These are phyloP conservation scores for Talaromyces rugulosus DNA, from an alignment of 2,329 filamentous ascomycete species.

Conservation along the genomic window DNA sequence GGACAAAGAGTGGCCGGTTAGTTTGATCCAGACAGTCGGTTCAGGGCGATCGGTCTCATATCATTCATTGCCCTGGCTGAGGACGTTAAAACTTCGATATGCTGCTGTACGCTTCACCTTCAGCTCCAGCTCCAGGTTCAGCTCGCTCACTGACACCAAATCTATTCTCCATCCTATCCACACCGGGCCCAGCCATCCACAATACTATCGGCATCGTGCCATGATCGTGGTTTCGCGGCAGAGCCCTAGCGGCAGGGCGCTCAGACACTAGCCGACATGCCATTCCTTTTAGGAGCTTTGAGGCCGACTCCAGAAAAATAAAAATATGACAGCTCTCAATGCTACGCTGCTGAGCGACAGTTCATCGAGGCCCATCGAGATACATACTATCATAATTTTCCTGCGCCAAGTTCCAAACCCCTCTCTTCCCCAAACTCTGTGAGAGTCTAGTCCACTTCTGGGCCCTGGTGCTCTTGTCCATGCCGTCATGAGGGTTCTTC, in stretches of 20 bases:
- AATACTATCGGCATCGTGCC: background rate
- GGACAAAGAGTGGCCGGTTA: background rate
- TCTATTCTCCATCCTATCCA: background rate
- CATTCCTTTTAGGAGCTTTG: background rate
- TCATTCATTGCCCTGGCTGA: background rate
- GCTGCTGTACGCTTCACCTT: background rate
- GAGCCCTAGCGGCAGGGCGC: slow-evolving; percentile 6
- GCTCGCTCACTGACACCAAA: background rate
- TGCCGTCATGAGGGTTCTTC: background rate
- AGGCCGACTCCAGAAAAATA: background rate
- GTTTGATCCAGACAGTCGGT: background rate
- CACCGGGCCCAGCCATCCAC: background rate
- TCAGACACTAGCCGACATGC: slow-evolving; percentile 6
- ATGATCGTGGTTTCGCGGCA: background rate
- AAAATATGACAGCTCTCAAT: slow-evolving; percentile 16
- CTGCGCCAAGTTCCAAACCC: background rate
- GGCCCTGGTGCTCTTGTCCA: background rate
- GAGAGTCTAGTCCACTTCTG: background rate
- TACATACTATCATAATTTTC: background rate
- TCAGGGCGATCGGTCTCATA: background rate
- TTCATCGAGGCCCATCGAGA: background rate
- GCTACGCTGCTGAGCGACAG: background rate
- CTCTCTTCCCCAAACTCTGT: background rate
- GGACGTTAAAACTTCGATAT: background rate
- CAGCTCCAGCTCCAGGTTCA: background rate